Base-by-base conservation (phyloP, 2,329 filamentous ascomycete species). In the Aureobasidium sp. region DNA sequence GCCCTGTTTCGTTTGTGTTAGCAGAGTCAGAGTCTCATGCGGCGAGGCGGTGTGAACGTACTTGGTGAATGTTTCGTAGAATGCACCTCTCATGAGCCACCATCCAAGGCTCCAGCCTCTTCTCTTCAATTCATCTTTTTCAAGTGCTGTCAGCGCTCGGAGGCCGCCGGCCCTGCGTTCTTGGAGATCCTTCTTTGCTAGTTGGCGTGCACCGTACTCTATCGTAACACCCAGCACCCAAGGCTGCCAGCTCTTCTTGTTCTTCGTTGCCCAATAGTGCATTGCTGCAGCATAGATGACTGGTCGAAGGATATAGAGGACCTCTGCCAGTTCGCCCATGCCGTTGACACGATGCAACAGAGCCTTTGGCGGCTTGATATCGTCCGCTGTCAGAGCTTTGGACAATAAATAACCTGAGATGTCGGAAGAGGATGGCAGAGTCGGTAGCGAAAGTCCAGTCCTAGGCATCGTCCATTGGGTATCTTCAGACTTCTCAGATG, bases 71-170 rank as follows among this genome's bases (percentile, higher is more conserved):
- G 91, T 90, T 75, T 97, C 90, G 75, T 99, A 99, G 68, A 96
- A 96, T 2, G 92, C 91, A n/a, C 94, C 93, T 63, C 93, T 85
- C 90, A 99, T 94, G 30, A 83, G 77, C 94, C 94, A 99, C 93
- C 94, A 97, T 25, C 86, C 89, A 80, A 97, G 87, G 2, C 85
- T 86, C 91, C 91, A 96, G 42, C 89, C 91, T 65, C 94, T 82
- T 75, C 90, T 91, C 71, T 82, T 86, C 81, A 95, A 85, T 77
- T 97, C 93, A 67, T 97, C 93, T 61, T 87, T 85, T 76, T 99
- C 94, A 21, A 99, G 80, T 9, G 88, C 85, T 29, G 93, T 96
- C 36, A 94, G 71, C 1, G 84, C 91, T 54, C 90, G 83, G 64
- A 94, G 78, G 34, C 90, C 87, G 49, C 88, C 85, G 13, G 91